phyloP scores from a whole-genome alignment of 495 filamentous ascomycete genomes.

The Tuber borchii region DNA sequence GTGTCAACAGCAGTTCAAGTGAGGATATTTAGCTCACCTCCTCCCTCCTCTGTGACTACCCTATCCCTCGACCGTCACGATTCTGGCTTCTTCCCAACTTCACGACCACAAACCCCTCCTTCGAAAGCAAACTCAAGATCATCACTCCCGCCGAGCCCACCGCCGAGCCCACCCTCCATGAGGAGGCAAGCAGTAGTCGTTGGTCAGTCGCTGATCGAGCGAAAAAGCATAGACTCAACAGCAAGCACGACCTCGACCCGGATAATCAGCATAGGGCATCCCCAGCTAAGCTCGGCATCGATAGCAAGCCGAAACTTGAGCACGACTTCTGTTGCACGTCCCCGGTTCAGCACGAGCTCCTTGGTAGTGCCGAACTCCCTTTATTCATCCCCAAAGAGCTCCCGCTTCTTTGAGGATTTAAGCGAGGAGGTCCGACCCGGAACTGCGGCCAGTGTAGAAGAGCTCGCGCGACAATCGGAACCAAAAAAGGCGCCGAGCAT shows the following conservation, averaged over 20 bases:
- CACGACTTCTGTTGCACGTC: not conserved
- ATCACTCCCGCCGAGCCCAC: not conserved
- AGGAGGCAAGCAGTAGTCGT: not conserved
- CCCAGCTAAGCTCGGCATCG: not conserved
- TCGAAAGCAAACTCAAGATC: not conserved
- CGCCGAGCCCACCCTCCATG: not conserved
- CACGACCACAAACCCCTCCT: not conserved
- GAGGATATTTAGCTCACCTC: not conserved
- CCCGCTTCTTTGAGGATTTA: constrained; percentile 28
- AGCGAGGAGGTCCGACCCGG: constrained; percentile 13
- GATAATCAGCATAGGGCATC: not conserved
- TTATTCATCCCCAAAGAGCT: constrained; percentile 23
- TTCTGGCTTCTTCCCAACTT: not conserved
- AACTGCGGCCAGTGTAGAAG: constrained; percentile 20
- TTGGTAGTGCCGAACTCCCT: not conserved
- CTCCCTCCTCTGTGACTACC: not conserved
- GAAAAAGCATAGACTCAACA: not conserved
- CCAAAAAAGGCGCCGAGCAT: not conserved
- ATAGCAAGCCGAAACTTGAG: not conserved
- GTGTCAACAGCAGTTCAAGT: not conserved
- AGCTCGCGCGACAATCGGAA: not conserved
- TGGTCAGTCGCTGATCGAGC: not conserved
- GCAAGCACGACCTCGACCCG: not conserved
- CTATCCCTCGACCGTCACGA: not conserved
- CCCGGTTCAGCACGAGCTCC: not conserved